phyloP scores from a whole-genome alignment of 345 rosid genomes.

The Capsella bursapastoris region DNA sequence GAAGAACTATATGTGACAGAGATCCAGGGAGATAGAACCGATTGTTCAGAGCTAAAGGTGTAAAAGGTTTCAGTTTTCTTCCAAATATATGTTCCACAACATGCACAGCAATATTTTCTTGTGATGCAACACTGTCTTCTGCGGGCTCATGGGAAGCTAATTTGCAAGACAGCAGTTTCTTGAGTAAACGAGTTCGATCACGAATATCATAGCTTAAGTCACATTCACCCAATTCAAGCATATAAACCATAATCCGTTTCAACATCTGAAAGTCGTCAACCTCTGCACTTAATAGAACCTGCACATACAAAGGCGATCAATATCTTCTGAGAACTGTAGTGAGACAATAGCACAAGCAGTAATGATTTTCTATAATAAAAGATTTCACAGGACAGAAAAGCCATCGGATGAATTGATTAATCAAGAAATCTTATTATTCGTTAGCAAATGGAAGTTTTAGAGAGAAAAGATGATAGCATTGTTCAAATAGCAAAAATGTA shows the following conservation, averaged over 20 bases:
- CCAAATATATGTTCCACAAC: conserved; percentile 68
- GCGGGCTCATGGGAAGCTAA: conserved; percentile 49
- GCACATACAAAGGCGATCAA: conserved; percentile 37
- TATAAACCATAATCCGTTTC: conserved; percentile 61
- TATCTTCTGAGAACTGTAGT: conserved; percentile 22
- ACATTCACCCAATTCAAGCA: conserved; percentile 86
- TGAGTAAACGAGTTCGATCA: conserved; percentile 84
- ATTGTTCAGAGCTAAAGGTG: conserved; percentile 51
- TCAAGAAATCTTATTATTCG: background rate
- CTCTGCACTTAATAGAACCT: conserved; percentile 64
- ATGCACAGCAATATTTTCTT: conserved; percentile 45
- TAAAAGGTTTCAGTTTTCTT: conserved; percentile 51
- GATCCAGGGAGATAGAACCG: conserved; percentile 96
- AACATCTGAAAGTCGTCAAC: conserved; percentile 58
- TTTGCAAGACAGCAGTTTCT: conserved; percentile 56
- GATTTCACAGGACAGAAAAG: conserved; percentile 15
- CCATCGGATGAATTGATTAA: background rate
- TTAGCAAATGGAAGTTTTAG: background rate
- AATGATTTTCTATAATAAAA: background rate
- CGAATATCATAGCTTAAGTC: conserved; percentile 89
- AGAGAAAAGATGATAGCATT: background rate
- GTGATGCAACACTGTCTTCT: conserved; percentile 50
- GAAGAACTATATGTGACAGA: conserved; percentile 94
- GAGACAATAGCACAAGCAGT: conserved; percentile 8
- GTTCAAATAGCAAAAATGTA: conserved; percentile 12